Evolutionary conservation across 2,329 filamentous ascomycete species (phyloP), one percentile per base, ranked within the genome.

Genomic region (Talaromyces sp.): DNA sequence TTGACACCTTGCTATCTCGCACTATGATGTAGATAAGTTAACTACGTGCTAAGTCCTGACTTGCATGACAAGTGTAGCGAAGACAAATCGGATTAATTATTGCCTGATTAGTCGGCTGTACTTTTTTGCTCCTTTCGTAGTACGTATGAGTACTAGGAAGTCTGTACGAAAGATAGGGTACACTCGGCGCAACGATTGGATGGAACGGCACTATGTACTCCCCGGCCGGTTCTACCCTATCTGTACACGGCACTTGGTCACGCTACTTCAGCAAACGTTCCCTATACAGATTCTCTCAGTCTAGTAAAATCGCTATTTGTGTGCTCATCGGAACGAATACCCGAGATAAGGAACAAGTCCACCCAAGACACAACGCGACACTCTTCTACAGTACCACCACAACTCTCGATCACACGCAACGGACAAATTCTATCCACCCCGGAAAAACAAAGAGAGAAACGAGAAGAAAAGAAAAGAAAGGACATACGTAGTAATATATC

Each of bases 141-240:
- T 8, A 6, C 27, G 27, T 31, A 31, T 31, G 27, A 31, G 27
- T 8, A 6, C 6, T 27, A 8, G 27, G 5, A 6, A 31, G 27
- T 31, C 27, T 31, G 22, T 31, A 31, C 27, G 24, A 35, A 35
- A 54, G 50, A 54, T 59, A 59, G 39, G 56, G 52, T 56, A 56
- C 52, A 37, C 10, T 14, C 52, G 52, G 52, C 33, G 7, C 9
- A 56, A 22, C n/a, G n/a, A 37, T 56, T 56, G 52, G 52, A 14
- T 37, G n/a, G 50, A n/a, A 33, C 16, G 27, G 27, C 48, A 33
- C 14, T 52, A 13, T 10, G 27, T 33, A 16, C n/a, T n/a, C 54
- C 22, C 4, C 9, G 19, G 22, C 56, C 56, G 56, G 31, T 2
- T 59, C 56, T 59, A 59, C 56, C 56, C 56, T 59, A 59, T 59